Percentiles rank a stretch among this genome's conserved stretches.
These are phyloP conservation scores for Macrotyloma uniflorum DNA, from an alignment of 306 rosid genomes.

Conservation along the genomic window DNA sequence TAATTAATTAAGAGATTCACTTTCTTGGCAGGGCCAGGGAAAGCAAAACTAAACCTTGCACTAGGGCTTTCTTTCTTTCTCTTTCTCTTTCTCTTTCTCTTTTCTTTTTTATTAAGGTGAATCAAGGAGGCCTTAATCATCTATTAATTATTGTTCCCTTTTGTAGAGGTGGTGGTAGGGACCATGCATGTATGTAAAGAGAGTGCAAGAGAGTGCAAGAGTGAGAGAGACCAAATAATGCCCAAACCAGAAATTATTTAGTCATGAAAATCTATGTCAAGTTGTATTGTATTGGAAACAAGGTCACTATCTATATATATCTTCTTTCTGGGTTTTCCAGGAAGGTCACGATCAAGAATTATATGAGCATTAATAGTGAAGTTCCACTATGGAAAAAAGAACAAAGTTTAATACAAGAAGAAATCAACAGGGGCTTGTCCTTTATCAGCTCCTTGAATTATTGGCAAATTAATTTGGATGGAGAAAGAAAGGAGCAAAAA, in stretches of 20 bases:
- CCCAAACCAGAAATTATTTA: constrained; percentile 44
- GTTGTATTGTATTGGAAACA: constrained; percentile 33
- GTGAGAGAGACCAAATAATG: constrained; percentile 47
- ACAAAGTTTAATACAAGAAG: constrained; percentile 34
- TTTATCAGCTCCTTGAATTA: constrained; percentile 36
- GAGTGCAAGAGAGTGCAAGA: constrained; percentile 27
- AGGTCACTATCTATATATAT: constrained; percentile 31
- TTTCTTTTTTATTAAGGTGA: constrained; percentile 39
- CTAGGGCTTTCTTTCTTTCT: constrained; percentile 28
- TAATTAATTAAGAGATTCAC: constrained; percentile 17
- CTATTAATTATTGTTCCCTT: constrained; percentile 26
- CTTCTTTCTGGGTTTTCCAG: constrained; percentile 17
- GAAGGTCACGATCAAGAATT: constrained; percentile 47
- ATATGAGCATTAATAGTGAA: constrained; percentile 39
- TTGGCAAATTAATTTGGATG: constrained; percentile 49
- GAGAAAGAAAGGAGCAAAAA: constrained; percentile 37
- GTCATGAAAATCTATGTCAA: constrained; percentile 15
- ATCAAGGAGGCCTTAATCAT: constrained; percentile 13
- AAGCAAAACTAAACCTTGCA: constrained; percentile 53
- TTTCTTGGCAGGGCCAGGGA: constrained; percentile 37
- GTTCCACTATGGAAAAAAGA: constrained; percentile 45
- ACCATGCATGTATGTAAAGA: constrained; percentile 23
- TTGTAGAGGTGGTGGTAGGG: constrained; percentile 46
- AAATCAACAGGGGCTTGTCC: constrained; percentile 40
- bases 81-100: constrained; percentile 29